Percentiles rank a stretch among this genome's conserved stretches.
These are phyloP conservation scores for Trebouxia sp. DNA, from an alignment of 139 green algal genomes.

Conservation along the genomic window DNA sequence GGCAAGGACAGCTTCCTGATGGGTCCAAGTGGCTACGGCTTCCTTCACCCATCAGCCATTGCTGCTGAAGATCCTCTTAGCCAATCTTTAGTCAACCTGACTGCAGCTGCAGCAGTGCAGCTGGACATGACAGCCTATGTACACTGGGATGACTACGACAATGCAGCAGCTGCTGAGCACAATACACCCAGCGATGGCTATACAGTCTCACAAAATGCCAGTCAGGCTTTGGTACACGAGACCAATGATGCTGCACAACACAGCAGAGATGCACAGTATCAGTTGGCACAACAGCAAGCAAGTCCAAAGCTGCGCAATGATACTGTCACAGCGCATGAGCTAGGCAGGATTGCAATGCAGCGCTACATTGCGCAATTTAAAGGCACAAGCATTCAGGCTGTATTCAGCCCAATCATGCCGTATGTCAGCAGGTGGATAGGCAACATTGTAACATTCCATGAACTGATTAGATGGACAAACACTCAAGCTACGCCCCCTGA, in stretches of 20 bases:
- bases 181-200: too few relatives aligned
- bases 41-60: conserved; percentile 27
- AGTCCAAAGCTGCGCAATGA: too few relatives aligned
- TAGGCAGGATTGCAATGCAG: conserved; percentile 11
- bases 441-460: conserved; percentile 16
- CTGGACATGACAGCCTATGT: conserved; percentile 22
- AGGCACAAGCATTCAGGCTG: conserved; percentile 8
- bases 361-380: background rate
- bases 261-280: background rate
- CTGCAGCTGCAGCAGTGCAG: background rate
- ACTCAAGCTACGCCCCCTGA: background rate
- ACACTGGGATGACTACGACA: conserved; percentile 30
- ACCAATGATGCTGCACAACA: background rate
- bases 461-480: conserved; percentile 17
- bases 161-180: background rate
- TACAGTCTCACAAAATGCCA: too few relatives aligned
- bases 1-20: conserved; percentile 36
- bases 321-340: background rate
- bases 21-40: conserved; percentile 26
- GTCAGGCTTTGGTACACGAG: too few relatives aligned
- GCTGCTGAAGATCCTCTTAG: background rate
- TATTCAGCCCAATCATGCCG: conserved; percentile 23
- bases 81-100: background rate
- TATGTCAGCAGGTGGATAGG: conserved; percentile 1
- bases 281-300: too few relatives aligned